Evolutionary conservation across 2,329 filamentous ascomycete species (phyloP), one percentile per base, ranked within the genome.

Genomic region (Fusarium pilosicola): DNA sequence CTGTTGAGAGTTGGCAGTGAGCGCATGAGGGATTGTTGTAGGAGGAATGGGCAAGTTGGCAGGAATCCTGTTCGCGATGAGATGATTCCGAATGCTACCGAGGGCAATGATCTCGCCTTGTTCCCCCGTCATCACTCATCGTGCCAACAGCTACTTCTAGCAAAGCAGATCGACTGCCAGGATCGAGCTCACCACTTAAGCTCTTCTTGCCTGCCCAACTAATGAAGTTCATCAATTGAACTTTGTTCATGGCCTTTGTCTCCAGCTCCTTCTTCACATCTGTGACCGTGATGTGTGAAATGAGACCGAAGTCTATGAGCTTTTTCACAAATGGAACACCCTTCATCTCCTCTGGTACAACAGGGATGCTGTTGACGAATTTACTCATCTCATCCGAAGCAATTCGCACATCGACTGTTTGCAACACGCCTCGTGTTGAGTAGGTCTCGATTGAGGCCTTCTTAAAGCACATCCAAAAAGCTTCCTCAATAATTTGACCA

Each of bases 391-490:
- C 86, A 85, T 93, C 80, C 80, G 92, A 84, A 80, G 85, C 93
- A 75, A 97, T 88, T 39, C 96, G 93, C 41, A 98, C 94, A 75
- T 93, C 89, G 18, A 93, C 90, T 41, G 93, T 97, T n/a, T 93
- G 90, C 61, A 98, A 86, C 12, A 99, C 91, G 63, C 97, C 97
- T 66, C 92, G 90, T 26, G 93, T 97, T 4, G 95, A 98, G 74
- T 97, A 91, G 12, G 98, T 89, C 78, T 98, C 95, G 65, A 98
- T 94, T 1, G 90, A 92, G 6, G 94, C 91, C 72, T 92, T 92
- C 79, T 90, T 92, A 78, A 93, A 96, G 71, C 94, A 95, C 41
- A 91, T 97, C 96, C 96, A 99, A 80, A 99, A 99, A 0, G 95
- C 94, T 82, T 98, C 94, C 79, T 98, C 95, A 60, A 99, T 94